Conservation (phyloP, 1,284 basidiomycete species). For the Apiotrichum montevideense region DNA sequence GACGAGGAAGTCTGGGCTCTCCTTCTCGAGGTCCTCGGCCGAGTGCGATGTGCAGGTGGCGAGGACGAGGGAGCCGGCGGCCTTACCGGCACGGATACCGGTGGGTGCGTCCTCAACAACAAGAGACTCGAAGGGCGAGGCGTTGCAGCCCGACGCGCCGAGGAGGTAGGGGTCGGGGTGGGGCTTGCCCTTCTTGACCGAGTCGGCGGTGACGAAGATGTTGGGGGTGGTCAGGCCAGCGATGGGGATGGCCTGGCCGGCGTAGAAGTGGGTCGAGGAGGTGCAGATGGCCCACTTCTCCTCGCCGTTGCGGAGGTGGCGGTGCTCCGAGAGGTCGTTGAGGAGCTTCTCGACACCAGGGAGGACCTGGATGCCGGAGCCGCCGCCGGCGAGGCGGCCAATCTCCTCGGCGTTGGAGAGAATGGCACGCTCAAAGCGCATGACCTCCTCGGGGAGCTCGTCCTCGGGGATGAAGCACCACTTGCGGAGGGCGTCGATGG, state of each 20-base stretch:
- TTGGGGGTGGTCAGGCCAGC: slow-evolving; percentile 46
- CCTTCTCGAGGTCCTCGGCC: slow-evolving; percentile 44
- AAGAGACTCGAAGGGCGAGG: slow-evolving; percentile 44
- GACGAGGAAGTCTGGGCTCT: slow-evolving; percentile 49
- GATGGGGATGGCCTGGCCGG: slow-evolving; percentile 45
- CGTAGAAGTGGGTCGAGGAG: slow-evolving; percentile 45
- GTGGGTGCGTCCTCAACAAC: slow-evolving; percentile 51
- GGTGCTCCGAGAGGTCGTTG: slow-evolving; percentile 33
- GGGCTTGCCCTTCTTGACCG: slow-evolving; percentile 49
- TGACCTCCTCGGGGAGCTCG: slow-evolving; percentile 40
- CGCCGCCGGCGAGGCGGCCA: slow-evolving; percentile 31
- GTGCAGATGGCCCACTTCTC: slow-evolving; percentile 48
- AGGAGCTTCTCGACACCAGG: slow-evolving; percentile 44
- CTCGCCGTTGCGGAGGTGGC: slow-evolving; percentile 34
- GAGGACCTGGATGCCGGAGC: slow-evolving; percentile 43
- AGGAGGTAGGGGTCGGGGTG: slow-evolving; percentile 51
- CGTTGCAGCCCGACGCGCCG: slow-evolving; percentile 45
- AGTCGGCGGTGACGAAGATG: slow-evolving; percentile 49
- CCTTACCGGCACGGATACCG: slow-evolving; percentile 48
- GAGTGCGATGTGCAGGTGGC: slow-evolving; percentile 49
- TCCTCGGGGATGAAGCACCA: slow-evolving; percentile 45
- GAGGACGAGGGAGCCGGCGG: slow-evolving; percentile 47
- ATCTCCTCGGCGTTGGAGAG: slow-evolving; percentile 43
- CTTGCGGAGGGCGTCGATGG: slow-evolving; percentile 44
- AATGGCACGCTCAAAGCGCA: slow-evolving; percentile 46